Percentiles rank a stretch among this genome's conserved stretches.
phyloP scores from a whole-genome alignment of 768 basidiomycete species.

The Collybia mongolica region DNA sequence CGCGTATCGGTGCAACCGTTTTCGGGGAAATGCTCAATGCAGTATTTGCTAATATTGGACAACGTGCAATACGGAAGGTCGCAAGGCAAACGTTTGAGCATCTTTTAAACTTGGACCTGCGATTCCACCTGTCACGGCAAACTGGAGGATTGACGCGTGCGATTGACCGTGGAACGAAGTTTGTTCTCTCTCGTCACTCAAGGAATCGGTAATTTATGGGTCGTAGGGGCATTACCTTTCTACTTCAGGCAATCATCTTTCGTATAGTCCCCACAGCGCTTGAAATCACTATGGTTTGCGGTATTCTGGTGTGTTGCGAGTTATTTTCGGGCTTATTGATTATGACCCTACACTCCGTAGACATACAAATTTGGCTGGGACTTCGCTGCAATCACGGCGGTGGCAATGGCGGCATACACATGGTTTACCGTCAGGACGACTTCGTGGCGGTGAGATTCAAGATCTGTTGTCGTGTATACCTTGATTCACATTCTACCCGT shows the following conservation, averaged over 20 bases:
- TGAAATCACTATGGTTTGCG: constrained; percentile 96
- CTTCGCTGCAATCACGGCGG: constrained; percentile 87
- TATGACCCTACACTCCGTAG: constrained; percentile 35
- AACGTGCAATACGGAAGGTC: constrained; percentile 91
- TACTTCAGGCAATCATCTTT: constrained; percentile 90
- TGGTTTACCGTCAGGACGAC: constrained; percentile 98
- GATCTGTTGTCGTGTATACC: not conserved
- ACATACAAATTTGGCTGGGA: constrained; percentile 98
- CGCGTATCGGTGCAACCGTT: constrained; percentile 85
- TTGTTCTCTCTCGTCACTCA: constrained; percentile 17
- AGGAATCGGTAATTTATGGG: not conserved
- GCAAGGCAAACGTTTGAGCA: constrained; percentile 96
- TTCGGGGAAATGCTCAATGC: constrained; percentile 94
- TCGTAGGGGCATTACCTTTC: constrained; percentile 89
- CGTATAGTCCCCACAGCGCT: constrained; percentile 94
- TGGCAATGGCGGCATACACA: constrained; percentile 86
- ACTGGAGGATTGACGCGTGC: constrained; percentile 96
- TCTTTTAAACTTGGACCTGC: constrained; percentile 84
- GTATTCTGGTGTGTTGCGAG: constrained; percentile 74
- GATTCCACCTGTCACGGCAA: constrained; percentile 90
- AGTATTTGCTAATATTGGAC: constrained; percentile 94
- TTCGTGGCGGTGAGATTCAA: constrained; percentile 75
- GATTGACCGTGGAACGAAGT: constrained; percentile 98
- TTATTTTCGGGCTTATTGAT: not conserved
- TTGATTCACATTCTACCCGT: constrained; percentile 3